These are phyloP conservation scores for Trichocomaceae sp. DNA, from an alignment of 2,329 filamentous ascomycete genomes.

Conservation along the genomic window DNA sequence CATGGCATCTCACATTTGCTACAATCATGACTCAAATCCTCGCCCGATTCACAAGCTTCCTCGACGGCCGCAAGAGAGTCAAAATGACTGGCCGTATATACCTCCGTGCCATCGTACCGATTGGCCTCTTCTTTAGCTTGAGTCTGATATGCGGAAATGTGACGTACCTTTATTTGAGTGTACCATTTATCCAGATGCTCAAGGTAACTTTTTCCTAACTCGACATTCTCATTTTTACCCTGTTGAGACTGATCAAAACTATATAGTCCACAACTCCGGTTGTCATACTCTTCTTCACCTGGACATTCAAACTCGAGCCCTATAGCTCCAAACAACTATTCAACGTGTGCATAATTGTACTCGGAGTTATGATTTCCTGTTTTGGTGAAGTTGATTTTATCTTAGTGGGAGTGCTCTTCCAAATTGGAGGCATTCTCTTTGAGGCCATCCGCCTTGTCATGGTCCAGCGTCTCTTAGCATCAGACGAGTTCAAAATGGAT, in stretches of 20 bases:
- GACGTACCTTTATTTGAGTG: conserved; percentile 89
- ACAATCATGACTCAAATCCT: conserved; percentile 91
- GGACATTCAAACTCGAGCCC: conserved; percentile 75
- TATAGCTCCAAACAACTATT: conserved; percentile 79
- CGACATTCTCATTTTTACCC: conserved; percentile 16
- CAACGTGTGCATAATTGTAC: conserved; percentile 89
- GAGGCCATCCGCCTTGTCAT: conserved; percentile 77
- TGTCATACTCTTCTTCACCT: conserved; percentile 81
- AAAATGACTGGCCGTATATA: conserved; percentile 97
- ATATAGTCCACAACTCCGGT: conserved; percentile 83
- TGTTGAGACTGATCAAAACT: conserved; percentile 9
- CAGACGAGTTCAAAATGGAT: conserved; percentile 78
- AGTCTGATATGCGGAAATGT: conserved; percentile 94
- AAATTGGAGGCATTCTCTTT: conserved; percentile 68
- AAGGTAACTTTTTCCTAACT: conserved; percentile 59
- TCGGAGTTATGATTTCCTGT: conserved; percentile 91
- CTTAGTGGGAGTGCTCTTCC: conserved; percentile 57
- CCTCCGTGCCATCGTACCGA: conserved; percentile 85
- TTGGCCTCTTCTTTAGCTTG: conserved; percentile 91
- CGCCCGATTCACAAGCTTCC: conserved; percentile 77
- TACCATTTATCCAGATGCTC: conserved; percentile 98
- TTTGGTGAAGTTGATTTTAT: conserved; percentile 91
- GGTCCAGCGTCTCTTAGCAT: conserved; percentile 74
- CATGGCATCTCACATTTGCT: conserved; percentile 91
- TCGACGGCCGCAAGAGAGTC: conserved; percentile 90